phyloP scores from a whole-genome alignment of 1,139 yeast genomes.

The Suhomyces bokatorum region DNA sequence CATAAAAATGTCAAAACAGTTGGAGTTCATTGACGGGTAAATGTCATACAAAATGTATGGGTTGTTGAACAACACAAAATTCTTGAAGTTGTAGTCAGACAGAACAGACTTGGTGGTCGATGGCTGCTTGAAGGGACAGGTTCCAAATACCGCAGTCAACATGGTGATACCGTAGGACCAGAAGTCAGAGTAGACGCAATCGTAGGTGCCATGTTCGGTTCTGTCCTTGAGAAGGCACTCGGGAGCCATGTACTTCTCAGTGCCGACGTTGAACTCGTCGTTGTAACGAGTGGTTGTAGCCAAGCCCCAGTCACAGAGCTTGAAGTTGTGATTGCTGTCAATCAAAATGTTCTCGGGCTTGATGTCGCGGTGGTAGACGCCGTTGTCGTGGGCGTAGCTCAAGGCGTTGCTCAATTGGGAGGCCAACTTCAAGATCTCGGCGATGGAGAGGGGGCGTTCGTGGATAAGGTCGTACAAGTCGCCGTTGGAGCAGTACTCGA shows the following conservation, averaged over 20 bases:
- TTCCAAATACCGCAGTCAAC: conserved; percentile 51
- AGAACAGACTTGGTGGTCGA: conserved; percentile 20
- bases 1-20: conserved; percentile 38
- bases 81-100: conserved; percentile 39
- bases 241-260: conserved; percentile 61
- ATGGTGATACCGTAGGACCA: conserved; percentile 48
- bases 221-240: conserved; percentile 34
- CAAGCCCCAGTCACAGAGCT: conserved; percentile 60
- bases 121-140: conserved; percentile 40
- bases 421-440: conserved; percentile 20
- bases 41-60: conserved; percentile 41
- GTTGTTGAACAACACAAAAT: conserved; percentile 37
- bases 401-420: conserved; percentile 43
- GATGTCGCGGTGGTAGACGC: conserved; percentile 54
- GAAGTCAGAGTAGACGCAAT: conserved; percentile 38
- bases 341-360: conserved; percentile 57
- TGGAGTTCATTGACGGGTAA: conserved; percentile 41
- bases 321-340: conserved; percentile 39
- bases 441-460: conserved; percentile 15
- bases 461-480: conserved; percentile 51
- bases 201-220: conserved; percentile 28
- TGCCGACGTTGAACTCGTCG: conserved; percentile 52
- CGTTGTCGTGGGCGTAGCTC: conserved; percentile 41
- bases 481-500: conserved; percentile 53
- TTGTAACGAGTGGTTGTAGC: conserved; percentile 40